Conservation (phyloP, 176 grass and related monocot species). For the Phyllostachys edulis region DNA sequence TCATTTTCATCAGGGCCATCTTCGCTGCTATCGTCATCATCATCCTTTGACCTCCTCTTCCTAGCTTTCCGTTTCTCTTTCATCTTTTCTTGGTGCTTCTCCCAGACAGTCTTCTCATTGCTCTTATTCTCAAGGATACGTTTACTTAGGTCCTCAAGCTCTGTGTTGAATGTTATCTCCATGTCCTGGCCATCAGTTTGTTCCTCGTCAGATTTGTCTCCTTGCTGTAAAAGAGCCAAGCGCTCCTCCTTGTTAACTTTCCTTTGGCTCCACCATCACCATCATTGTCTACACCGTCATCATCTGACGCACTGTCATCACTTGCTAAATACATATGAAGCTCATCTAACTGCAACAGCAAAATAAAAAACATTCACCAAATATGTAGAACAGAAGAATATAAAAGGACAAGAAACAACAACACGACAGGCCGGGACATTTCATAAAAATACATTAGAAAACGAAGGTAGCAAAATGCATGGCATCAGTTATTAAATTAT, state of each 20-base stretch:
- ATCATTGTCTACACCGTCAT: conserved; percentile 45
- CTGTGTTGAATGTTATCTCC: conserved; percentile 87
- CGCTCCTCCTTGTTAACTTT: conserved; percentile 56
- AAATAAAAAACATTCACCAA: neutral
- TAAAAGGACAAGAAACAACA: conserved; percentile 19
- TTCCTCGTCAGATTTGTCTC: conserved; percentile 62
- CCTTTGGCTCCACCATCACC: conserved; percentile 37
- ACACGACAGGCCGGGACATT: neutral
- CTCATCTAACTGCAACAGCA: conserved; percentile 64
- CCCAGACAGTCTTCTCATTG: conserved; percentile 76
- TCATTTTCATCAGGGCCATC: conserved; percentile 46
- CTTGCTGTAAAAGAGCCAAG: conserved; percentile 49
- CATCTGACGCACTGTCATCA: conserved; percentile 61
- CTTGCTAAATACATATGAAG: conserved; percentile 65
- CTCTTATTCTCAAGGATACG: conserved; percentile 67
- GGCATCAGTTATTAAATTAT: neutral
- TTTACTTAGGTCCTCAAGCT: conserved; percentile 81
- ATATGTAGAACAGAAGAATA: conserved; percentile 19
- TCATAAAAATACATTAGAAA: neutral
- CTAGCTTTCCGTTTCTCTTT: conserved; percentile 75
- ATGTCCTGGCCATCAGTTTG: conserved; percentile 55
- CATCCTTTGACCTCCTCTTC: conserved; percentile 46
- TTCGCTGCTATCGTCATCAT: conserved; percentile 46
- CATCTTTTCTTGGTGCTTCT: conserved; percentile 73
- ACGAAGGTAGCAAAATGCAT: conserved; percentile 2